Conservation (phyloP, 1,139 yeast genomes). For the Saccharomyces hybrid region DNA sequence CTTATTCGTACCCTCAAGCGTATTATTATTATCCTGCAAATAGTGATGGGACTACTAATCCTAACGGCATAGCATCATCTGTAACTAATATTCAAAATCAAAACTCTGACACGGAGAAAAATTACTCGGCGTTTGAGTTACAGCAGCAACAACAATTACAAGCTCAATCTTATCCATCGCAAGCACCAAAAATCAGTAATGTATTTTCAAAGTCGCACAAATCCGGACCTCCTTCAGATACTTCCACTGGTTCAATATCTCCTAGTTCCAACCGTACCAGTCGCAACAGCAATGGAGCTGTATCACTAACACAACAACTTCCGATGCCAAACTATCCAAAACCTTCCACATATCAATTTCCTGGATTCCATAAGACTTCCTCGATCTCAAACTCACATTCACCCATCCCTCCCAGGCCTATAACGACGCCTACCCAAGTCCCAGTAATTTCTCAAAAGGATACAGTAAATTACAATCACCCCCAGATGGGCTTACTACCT, state of each 20-base stretch:
- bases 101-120: not conserved
- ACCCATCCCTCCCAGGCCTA: conserved; percentile 5
- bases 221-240: conserved; percentile 1
- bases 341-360: conserved; percentile 9
- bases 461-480: conserved; percentile 9
- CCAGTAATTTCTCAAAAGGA: conserved; percentile 17
- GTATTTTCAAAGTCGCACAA: conserved; percentile 3
- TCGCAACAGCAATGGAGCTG: conserved; percentile 8
- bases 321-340: conserved; percentile 10
- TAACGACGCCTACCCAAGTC: conserved; percentile 7
- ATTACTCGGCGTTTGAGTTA: not conserved
- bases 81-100: not conserved
- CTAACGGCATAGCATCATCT: conserved; percentile 1
- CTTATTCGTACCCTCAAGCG: not conserved
- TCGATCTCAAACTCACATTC: conserved; percentile 10
- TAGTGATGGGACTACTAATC: not conserved
- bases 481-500: not conserved
- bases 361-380: conserved; percentile 12
- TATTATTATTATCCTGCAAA: not conserved
- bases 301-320: conserved; percentile 11
- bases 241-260: not conserved
- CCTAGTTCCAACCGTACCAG: conserved; percentile 4
- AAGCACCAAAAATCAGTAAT: not conserved
- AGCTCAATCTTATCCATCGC: not conserved
- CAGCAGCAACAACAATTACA: conserved; percentile 2